Evolutionary conservation across 768 basidiomycete genomes (phyloP).

Genomic region (Kwoniella bestiolae): DNA sequence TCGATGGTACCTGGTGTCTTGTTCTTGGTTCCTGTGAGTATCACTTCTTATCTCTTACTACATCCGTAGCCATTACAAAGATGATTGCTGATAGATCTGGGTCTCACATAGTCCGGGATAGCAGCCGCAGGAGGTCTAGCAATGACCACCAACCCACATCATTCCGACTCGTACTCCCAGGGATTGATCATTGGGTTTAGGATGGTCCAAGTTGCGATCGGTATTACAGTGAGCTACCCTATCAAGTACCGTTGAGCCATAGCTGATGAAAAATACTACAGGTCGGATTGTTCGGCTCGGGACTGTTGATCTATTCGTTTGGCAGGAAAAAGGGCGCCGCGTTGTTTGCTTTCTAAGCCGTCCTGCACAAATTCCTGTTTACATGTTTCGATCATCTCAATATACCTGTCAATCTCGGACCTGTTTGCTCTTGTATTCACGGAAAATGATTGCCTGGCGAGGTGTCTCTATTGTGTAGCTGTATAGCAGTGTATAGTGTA

Average conservation of each 20-base stretch:
- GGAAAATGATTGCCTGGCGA: too few relatives aligned
- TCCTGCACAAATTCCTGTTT: neutral
- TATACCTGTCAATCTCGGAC: too few relatives aligned
- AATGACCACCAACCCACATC: constrained; percentile 44
- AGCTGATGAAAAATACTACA: neutral
- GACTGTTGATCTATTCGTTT: constrained; percentile 83
- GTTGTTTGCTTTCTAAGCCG: constrained; percentile 64
- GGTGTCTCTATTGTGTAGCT: too few relatives aligned
- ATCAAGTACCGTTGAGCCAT: neutral
- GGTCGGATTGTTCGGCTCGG: constrained; percentile 82
- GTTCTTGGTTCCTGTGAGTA: constrained; percentile 81
- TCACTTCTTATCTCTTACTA: neutral
- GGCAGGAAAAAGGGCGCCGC: constrained; percentile 81
- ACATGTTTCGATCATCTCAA: neutral
- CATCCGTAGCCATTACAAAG: too few relatives aligned
- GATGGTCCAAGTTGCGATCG: constrained; percentile 85
- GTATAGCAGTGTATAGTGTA: too few relatives aligned
- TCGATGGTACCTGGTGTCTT: constrained; percentile 81
- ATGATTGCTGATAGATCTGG: neutral
- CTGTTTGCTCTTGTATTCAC: too few relatives aligned
- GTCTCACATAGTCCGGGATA: constrained; percentile 62
- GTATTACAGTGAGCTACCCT: constrained; percentile 67
- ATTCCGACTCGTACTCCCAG: constrained; percentile 62
- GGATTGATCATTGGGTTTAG: constrained; percentile 83
- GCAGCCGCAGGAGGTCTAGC: constrained; percentile 85